A percentile compares a stretch with the other conserved stretches of the same genome.
phyloP scores from a whole-genome alignment of 345 rosid species.

The Aegle marmelos region DNA sequence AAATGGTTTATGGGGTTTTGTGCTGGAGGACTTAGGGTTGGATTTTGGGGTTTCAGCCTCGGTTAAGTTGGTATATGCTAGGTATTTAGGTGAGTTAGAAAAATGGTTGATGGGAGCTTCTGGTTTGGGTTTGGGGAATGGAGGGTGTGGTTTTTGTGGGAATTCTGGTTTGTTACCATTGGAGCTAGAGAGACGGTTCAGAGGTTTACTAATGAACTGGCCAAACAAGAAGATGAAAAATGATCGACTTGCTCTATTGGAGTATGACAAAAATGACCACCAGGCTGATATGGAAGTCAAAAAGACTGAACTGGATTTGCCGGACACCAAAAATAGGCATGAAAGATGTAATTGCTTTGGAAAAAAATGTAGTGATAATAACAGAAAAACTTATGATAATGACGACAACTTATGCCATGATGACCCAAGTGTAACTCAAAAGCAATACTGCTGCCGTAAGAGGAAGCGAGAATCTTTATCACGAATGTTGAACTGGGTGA shows the following conservation, averaged over 20 bases:
- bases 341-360: slow-evolving; percentile 10
- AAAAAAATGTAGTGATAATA: slow-evolving; percentile 24
- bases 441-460: slow-evolving; percentile 25
- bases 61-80: slow-evolving; percentile 48
- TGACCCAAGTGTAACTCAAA: slow-evolving; percentile 9
- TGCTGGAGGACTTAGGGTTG: slow-evolving; percentile 50
- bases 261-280: slow-evolving; percentile 13
- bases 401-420: slow-evolving; percentile 4
- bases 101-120: slow-evolving; percentile 34
- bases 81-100: slow-evolving; percentile 57
- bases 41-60: slow-evolving; percentile 33
- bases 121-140: slow-evolving; percentile 24
- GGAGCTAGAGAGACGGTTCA: slow-evolving; percentile 47
- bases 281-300: neutral
- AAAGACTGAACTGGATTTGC: slow-evolving; percentile 12
- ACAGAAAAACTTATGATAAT: slow-evolving; percentile 5
- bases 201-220: slow-evolving; percentile 34
- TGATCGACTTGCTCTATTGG: slow-evolving; percentile 20
- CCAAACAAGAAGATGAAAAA: slow-evolving; percentile 13
- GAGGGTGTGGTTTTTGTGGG: slow-evolving; percentile 20
- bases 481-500: slow-evolving; percentile 63
- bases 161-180: slow-evolving; percentile 24
- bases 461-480: slow-evolving; percentile 43
- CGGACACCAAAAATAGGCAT: slow-evolving; percentile 15
- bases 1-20: slow-evolving; percentile 52